Conservation (phyloP, 768 basidiomycete genomes). For the Panaeolus cyanescens region DNA sequence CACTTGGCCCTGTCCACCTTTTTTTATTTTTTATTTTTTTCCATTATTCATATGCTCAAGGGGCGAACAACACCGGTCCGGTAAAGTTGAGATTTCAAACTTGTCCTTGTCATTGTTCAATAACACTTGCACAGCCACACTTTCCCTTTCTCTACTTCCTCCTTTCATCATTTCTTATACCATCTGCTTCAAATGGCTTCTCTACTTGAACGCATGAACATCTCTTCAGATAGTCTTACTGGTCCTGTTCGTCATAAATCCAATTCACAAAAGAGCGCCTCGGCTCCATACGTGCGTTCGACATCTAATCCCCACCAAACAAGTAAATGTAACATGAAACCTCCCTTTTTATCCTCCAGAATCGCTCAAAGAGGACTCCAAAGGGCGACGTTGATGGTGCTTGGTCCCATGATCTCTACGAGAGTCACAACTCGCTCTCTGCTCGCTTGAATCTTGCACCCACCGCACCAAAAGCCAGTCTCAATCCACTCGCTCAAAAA, state of each 20-base stretch:
- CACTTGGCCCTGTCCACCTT: background rate
- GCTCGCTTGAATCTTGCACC: conserved; percentile 53
- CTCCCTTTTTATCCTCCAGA: conserved; percentile 31
- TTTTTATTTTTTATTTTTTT: background rate
- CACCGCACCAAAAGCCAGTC: conserved; percentile 49
- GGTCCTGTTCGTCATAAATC: conserved; percentile 52
- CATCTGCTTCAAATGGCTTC: conserved; percentile 47
- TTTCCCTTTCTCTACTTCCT: conserved; percentile 9
- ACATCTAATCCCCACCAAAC: conserved; percentile 17
- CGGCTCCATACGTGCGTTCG: conserved; percentile 57
- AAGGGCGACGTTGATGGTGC: conserved; percentile 66
- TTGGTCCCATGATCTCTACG: conserved; percentile 77
- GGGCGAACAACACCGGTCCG: background rate
- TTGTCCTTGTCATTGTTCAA: conserved; percentile 1
- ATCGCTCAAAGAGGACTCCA: conserved; percentile 53
- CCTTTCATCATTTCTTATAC: background rate
- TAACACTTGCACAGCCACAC: conserved; percentile 18
- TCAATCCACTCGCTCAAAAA: conserved; percentile 54
- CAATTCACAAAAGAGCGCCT: conserved; percentile 34
- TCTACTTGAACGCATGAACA: conserved; percentile 60
- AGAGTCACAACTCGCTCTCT: conserved; percentile 60
- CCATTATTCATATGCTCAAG: background rate
- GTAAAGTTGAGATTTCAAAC: background rate
- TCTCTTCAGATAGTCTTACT: conserved; percentile 33
- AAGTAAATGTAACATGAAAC: conserved; percentile 17